These are phyloP conservation scores for Penicillium maclennaniae DNA, from an alignment of 495 filamentous ascomycete genomes.

Conservation along the genomic window DNA sequence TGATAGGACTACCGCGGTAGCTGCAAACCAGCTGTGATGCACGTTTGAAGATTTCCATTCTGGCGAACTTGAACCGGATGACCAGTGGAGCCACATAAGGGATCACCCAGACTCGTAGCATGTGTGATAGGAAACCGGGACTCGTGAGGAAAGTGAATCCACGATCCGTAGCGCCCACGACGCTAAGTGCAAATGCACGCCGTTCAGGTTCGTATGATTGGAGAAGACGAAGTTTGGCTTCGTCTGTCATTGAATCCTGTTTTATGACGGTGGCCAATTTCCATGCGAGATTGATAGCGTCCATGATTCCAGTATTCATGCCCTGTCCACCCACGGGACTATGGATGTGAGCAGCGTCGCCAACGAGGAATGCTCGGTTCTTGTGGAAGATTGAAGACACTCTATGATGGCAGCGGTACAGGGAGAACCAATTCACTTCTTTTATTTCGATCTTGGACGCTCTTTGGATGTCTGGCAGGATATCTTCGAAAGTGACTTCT, in stretches of 20 bases:
- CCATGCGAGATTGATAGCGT: constrained; percentile 59
- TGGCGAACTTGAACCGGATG: constrained; percentile 15
- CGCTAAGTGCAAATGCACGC: constrained; percentile 27
- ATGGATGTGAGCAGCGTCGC: constrained; percentile 55
- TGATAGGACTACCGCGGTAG: constrained; percentile 27
- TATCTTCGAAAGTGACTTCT: constrained; percentile 29
- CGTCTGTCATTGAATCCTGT: constrained; percentile 20
- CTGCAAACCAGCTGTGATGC: constrained; percentile 31
- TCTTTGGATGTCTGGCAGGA: constrained; percentile 20
- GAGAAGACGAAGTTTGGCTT: constrained; percentile 39
- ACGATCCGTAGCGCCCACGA: constrained; percentile 30
- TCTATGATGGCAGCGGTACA: constrained; percentile 33
- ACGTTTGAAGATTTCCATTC: constrained; percentile 20
- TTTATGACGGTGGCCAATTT: constrained; percentile 46
- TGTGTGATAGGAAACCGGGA: constrained; percentile 18
- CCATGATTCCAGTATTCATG: constrained; percentile 59
- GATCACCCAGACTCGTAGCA: constrained; percentile 30
- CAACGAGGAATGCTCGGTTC: constrained; percentile 32
- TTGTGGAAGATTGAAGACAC: constrained; percentile 27
- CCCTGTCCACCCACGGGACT: constrained; percentile 56
- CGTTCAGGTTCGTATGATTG: constrained; percentile 53
- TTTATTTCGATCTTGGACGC: constrained; percentile 20
- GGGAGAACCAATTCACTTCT: constrained; percentile 37
- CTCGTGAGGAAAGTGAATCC: constrained; percentile 26
- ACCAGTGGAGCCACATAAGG: constrained; percentile 27